Percentiles rank a stretch among this genome's conserved stretches.
These are phyloP conservation scores for Cladobotryum mycophilum DNA, from an alignment of 2,329 filamentous ascomycete genomes.

Conservation along the genomic window DNA sequence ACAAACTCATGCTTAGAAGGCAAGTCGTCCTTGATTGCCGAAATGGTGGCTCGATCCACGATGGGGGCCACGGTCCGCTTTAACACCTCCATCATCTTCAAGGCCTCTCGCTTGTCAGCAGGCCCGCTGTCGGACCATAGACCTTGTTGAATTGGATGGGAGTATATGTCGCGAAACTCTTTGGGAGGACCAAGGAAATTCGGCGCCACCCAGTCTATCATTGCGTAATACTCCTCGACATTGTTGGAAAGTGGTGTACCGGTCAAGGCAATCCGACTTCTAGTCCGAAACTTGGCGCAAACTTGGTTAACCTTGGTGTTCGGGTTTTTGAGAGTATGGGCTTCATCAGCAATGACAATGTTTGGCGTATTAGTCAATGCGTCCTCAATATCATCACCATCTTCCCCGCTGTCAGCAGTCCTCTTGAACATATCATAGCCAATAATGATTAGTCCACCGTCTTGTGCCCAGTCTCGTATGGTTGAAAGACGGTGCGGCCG, in stretches of 20 bases:
- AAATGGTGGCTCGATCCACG: constrained; percentile 67
- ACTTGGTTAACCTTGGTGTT: constrained; percentile 45
- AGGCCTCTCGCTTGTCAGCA: constrained; percentile 49
- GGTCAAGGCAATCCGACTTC: constrained; percentile 72
- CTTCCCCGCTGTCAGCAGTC: constrained; percentile 20
- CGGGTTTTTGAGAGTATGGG: constrained; percentile 69
- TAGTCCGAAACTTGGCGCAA: constrained; percentile 56
- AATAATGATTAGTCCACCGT: constrained; percentile 69
- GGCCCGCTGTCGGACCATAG: constrained; percentile 58
- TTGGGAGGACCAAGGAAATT: constrained; percentile 62
- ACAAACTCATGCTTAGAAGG: constrained; percentile 78
- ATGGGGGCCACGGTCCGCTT: constrained; percentile 70
- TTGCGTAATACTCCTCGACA: constrained; percentile 75
- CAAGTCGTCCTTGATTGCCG: constrained; percentile 57
- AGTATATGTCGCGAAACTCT: constrained; percentile 67
- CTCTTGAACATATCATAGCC: constrained; percentile 55
- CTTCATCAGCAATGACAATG: constrained; percentile 79
- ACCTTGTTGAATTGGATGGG: constrained; percentile 66
- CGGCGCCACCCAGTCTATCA: constrained; percentile 82
- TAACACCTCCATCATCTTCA: constrained; percentile 64
- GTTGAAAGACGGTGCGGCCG: constrained; percentile 33
- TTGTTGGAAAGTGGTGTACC: constrained; percentile 84
- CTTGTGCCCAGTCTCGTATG: constrained; percentile 53
- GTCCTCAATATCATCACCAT: constrained; percentile 24
- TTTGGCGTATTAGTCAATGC: constrained; percentile 56